A percentile compares a stretch with the other conserved stretches of the same genome.
phyloP scores from a whole-genome alignment of 2,329 filamentous ascomycete species.

The Ambrosiella cleistominuta region DNA sequence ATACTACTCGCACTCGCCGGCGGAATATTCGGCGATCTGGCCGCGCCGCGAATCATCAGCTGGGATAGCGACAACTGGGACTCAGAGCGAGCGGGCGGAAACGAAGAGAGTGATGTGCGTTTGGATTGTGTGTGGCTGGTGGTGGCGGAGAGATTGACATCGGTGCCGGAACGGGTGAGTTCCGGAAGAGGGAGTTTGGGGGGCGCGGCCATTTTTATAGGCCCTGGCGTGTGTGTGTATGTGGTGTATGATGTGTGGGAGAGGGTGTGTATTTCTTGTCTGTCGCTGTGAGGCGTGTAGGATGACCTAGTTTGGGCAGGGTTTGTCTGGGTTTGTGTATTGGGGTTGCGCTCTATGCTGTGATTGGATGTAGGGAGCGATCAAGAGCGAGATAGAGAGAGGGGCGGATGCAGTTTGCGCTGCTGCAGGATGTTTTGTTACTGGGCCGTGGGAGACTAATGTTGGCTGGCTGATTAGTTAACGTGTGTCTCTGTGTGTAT shows the following conservation, averaged over 20 bases:
- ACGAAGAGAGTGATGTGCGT: slow-evolving; percentile 45
- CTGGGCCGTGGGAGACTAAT: too few species aligned
- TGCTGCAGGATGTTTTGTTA: too few species aligned
- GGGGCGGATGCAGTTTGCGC: too few species aligned
- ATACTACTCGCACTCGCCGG: slow-evolving; percentile 28
- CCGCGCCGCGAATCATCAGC: slow-evolving; percentile 19
- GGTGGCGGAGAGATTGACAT: not conserved
- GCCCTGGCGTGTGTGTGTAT: too few species aligned
- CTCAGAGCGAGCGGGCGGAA: slow-evolving; percentile 39
- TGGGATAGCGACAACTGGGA: slow-evolving; percentile 34
- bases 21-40: slow-evolving; percentile 28
- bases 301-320: too few species aligned
- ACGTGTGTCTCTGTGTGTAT: too few species aligned
- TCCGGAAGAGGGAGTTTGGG: slow-evolving; percentile 8
- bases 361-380: too few species aligned
- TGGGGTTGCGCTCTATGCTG: too few species aligned
- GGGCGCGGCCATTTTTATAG: slow-evolving; percentile 12
- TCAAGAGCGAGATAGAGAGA: too few species aligned
- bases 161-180: slow-evolving; percentile 8
- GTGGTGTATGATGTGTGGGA: not conserved
- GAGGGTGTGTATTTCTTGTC: not conserved
- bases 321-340: too few species aligned
- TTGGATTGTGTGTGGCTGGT: slow-evolving; percentile 10
- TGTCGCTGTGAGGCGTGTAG: too few species aligned
- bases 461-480: too few species aligned